Conservation (phyloP, 139 green algal genomes). For the Zygnema circumcarinatum region DNA sequence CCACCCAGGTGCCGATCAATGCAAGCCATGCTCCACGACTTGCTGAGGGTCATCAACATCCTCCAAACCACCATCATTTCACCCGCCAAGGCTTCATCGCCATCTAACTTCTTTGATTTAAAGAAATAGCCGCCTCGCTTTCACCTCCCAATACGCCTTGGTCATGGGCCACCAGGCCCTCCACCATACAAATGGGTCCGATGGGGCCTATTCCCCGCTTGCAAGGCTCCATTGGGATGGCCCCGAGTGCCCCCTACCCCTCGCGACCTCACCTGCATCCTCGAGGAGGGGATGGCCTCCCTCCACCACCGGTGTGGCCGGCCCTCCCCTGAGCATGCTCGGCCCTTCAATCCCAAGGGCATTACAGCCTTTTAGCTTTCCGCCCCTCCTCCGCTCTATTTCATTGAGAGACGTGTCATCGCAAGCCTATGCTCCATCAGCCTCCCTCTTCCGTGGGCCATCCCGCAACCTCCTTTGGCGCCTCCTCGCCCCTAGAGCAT, state of each 20-base stretch:
- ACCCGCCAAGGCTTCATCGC: too few species aligned
- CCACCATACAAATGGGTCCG: neutral
- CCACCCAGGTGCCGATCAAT: neutral
- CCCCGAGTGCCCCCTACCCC: neutral
- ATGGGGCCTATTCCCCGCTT: neutral
- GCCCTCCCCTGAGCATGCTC: too few species aligned
- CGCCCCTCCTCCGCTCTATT: neutral
- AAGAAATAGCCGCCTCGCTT: neutral
- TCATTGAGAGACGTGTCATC: neutral
- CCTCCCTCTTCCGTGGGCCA: neutral
- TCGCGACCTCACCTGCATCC: neutral
- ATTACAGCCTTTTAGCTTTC: neutral
- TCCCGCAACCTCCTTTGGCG: neutral
- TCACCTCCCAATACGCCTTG: neutral
- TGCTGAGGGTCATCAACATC: neutral
- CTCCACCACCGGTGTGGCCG: too few species aligned
- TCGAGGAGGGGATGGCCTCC: neutral
- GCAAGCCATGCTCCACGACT: neutral
- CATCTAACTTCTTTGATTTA: too few species aligned
- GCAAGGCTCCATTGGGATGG: neutral
- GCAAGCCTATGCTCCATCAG: neutral
- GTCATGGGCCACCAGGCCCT: too few species aligned
- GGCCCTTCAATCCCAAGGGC: too few species aligned
- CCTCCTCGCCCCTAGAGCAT: neutral
- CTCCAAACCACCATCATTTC: neutral